A percentile compares a stretch with the other conserved stretches of the same genome.
Evolutionary conservation across 2,329 filamentous ascomycete genomes (phyloP).

Genomic region (Penicillium sp.): DNA sequence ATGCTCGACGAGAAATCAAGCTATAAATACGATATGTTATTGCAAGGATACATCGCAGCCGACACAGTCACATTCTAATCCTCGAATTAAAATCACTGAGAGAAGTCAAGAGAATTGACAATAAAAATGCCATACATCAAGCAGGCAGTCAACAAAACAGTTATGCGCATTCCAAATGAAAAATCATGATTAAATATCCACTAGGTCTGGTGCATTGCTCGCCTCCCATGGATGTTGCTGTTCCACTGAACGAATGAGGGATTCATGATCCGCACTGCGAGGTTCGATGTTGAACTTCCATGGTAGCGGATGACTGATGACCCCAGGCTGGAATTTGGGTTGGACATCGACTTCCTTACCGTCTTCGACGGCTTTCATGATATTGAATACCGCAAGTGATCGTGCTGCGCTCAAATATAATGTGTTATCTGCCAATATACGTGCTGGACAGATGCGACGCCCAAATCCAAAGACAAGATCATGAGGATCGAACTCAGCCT

Average conservation of each 20-base stretch:
- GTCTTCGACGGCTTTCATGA: conserved; percentile 38
- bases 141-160: not conserved
- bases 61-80: not conserved
- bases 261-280: conserved; percentile 9
- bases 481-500: conserved; percentile 39
- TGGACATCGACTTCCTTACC: conserved; percentile 39
- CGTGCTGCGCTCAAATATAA: conserved; percentile 45
- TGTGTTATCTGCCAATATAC: conserved; percentile 42
- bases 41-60: not conserved
- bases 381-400: conserved; percentile 48
- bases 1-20: not conserved
- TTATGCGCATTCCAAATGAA: not conserved
- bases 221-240: conserved; percentile 9
- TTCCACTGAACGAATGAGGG: conserved; percentile 11
- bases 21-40: not conserved
- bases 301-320: conserved; percentile 31
- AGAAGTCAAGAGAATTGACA: not conserved
- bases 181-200: not conserved
- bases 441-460: conserved; percentile 44
- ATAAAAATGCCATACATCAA: not conserved
- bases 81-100: not conserved
- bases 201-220: conserved; percentile 13
- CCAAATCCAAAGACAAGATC: conserved; percentile 39
- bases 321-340: conserved; percentile 36
- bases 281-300: conserved; percentile 11